Conservation (phyloP, 139 green algal species). For the Limnomonas spitsbergensis region DNA sequence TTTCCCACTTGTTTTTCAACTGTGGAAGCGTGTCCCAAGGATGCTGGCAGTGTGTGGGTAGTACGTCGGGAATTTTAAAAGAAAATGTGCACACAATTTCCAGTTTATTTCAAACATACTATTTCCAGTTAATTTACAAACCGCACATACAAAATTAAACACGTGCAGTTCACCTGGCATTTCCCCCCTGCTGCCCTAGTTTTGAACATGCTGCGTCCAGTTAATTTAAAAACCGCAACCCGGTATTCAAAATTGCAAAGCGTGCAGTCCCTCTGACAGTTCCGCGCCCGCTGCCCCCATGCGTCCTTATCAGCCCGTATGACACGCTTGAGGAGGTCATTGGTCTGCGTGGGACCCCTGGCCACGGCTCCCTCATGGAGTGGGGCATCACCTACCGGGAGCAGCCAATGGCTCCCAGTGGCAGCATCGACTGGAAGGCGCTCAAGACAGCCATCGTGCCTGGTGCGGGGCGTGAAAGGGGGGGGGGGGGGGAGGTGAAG, state of each 20-base stretch:
- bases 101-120: no score
- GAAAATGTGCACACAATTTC: no score
- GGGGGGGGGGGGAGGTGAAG: background rate
- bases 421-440: slow-evolving; percentile 68
- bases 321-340: slow-evolving; percentile 98
- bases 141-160: background rate
- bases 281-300: no score
- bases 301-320: slow-evolving; percentile 79
- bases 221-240: no score
- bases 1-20: no score
- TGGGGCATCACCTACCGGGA: slow-evolving; percentile 84
- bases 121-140: no score
- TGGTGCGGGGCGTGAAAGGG: slow-evolving; percentile 31
- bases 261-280: no score
- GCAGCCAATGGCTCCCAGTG: slow-evolving; percentile 52
- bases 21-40: no score
- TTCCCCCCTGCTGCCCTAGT: background rate
- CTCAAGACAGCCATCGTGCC: slow-evolving; percentile 61
- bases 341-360: slow-evolving; percentile 61
- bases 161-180: background rate
- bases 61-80: no score
- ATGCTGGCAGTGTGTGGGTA: no score
- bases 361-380: slow-evolving; percentile 77
- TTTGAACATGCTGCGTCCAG: no score
- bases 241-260: no score